phyloP scores from a whole-genome alignment of 768 basidiomycete species.

The Leucocoprinus birnbaumii region DNA sequence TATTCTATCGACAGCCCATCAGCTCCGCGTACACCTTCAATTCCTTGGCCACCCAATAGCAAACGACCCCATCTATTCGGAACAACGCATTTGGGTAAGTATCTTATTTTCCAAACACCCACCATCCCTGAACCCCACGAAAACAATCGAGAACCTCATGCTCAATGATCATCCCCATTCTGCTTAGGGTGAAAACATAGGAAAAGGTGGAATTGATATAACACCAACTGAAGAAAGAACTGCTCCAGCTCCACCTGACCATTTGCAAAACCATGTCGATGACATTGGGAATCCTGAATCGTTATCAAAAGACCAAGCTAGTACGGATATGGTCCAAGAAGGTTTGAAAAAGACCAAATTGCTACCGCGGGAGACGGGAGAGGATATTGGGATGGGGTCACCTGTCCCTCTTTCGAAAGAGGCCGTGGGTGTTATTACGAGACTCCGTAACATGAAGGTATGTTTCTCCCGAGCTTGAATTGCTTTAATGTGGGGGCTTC shows the following conservation, averaged over 20 bases:
- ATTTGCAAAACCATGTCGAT: conserved; percentile 37
- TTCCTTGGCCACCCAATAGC: conserved; percentile 92
- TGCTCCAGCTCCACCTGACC: conserved; percentile 56
- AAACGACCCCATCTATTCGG: conserved; percentile 93
- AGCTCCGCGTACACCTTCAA: conserved; percentile 95
- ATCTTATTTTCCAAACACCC: conserved; percentile 16
- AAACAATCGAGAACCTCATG: neutral
- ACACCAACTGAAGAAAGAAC: conserved; percentile 63
- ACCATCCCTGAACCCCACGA: neutral
- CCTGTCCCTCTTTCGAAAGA: conserved; percentile 77
- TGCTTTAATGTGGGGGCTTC: too few relatives aligned
- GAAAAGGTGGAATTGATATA: conserved; percentile 79
- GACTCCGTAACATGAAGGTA: conserved; percentile 82
- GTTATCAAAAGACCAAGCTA: conserved; percentile 19
- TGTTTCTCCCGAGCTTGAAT: conserved; percentile 10
- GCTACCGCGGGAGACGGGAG: conserved; percentile 81
- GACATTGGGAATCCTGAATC: conserved; percentile 46
- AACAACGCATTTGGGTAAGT: conserved; percentile 69
- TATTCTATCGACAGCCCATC: conserved; percentile 65
- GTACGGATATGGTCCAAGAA: conserved; percentile 11
- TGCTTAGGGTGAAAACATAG: conserved; percentile 63
- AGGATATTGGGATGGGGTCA: conserved; percentile 86
- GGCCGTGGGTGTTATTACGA: conserved; percentile 76
- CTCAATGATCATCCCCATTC: neutral
- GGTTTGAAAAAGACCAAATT: conserved; percentile 32